A percentile compares a stretch with the other conserved stretches of the same genome.
Evolutionary conservation across 1,284 basidiomycete genomes (phyloP).

Genomic region (Xanthoconium separans): DNA sequence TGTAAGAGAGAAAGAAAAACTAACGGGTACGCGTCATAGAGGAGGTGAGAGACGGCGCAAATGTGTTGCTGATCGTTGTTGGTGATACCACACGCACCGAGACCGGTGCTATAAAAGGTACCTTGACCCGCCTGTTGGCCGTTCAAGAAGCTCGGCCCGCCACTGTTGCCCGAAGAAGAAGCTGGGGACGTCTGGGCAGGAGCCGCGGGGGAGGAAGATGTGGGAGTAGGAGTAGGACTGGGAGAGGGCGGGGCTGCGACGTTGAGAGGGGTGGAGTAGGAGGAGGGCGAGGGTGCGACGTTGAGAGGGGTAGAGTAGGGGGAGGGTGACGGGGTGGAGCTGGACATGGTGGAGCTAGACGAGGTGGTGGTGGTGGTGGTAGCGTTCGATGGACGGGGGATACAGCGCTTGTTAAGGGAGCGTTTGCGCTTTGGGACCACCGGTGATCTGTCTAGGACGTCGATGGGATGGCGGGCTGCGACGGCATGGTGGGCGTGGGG

Average conservation of each 20-base stretch:
- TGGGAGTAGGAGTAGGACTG: not conserved
- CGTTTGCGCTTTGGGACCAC: conserved; percentile 28
- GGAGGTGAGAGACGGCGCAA: conserved; percentile 54
- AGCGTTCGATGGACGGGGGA: conserved; percentile 20
- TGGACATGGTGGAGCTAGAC: not conserved
- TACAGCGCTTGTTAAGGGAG: conserved; percentile 45
- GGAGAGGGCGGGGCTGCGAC: conserved; percentile 3
- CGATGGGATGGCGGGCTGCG: conserved; percentile 36
- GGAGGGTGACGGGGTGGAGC: no score
- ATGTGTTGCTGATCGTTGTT: conserved; percentile 58
- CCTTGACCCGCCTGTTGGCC: conserved; percentile 55
- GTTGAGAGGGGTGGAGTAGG: conserved; percentile 7
- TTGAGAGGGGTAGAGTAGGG: conserved; percentile 10
- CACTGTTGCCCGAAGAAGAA: conserved; percentile 6
- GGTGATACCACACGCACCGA: conserved; percentile 68
- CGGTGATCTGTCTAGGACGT: conserved; percentile 24
- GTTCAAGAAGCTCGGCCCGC: conserved; percentile 35
- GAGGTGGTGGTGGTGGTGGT: conserved; percentile 8
- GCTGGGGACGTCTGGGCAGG: conserved; percentile 16
- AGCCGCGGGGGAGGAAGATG: conserved; percentile 13
- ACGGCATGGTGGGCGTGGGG: conserved; percentile 32
- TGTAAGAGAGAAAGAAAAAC: conserved; percentile 19
- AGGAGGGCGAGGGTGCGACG: conserved; percentile 9
- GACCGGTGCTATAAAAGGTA: conserved; percentile 61
- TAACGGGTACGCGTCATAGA: conserved; percentile 66